These are phyloP conservation scores for Cruciata laevipes DNA, from an alignment of 257 asterid species.

Conservation along the genomic window DNA sequence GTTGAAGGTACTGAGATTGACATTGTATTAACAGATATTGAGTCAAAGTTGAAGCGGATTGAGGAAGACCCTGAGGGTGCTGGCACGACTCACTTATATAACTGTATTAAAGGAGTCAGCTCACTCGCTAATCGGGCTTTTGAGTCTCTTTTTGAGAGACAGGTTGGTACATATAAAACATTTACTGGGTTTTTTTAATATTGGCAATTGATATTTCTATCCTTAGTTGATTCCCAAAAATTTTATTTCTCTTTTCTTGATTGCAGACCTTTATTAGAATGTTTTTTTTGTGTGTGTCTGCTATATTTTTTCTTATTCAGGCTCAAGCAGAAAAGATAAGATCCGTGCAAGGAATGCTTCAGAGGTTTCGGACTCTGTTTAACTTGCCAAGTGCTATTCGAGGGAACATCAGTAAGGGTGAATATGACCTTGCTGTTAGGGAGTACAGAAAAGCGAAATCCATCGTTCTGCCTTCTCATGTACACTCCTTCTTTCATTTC, in stretches of 20 bases:
- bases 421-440: slow-evolving; percentile 96
- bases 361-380: slow-evolving; percentile 92
- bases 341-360: slow-evolving; percentile 98
- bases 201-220: slow-evolving; percentile 8
- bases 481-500: slow-evolving; percentile 22
- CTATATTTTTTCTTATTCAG: slow-evolving; percentile 27
- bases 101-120: slow-evolving; percentile 80
- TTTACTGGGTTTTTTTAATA: slow-evolving; percentile 13
- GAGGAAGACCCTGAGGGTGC: slow-evolving; percentile 99
- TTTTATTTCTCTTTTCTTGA: slow-evolving; percentile 12
- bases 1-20: slow-evolving; percentile 12
- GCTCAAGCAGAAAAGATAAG: slow-evolving; percentile 97
- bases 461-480: slow-evolving; percentile 97
- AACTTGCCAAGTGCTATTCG: slow-evolving; percentile 98
- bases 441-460: slow-evolving; percentile 98
- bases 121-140: slow-evolving; percentile 82
- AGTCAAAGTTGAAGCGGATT: slow-evolving; percentile 87
- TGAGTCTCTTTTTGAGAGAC: slow-evolving; percentile 96
- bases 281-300: background rate
- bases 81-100: slow-evolving; percentile 72
- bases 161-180: slow-evolving; percentile 48
- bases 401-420: slow-evolving; percentile 88
- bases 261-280: slow-evolving; percentile 14
- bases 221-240: background rate
- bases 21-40: slow-evolving; percentile 58